Evolutionary conservation across 345 rosid genomes (phyloP), one percentile per base, ranked within the genome.

Genomic region (Hirschfeldia incana): DNA sequence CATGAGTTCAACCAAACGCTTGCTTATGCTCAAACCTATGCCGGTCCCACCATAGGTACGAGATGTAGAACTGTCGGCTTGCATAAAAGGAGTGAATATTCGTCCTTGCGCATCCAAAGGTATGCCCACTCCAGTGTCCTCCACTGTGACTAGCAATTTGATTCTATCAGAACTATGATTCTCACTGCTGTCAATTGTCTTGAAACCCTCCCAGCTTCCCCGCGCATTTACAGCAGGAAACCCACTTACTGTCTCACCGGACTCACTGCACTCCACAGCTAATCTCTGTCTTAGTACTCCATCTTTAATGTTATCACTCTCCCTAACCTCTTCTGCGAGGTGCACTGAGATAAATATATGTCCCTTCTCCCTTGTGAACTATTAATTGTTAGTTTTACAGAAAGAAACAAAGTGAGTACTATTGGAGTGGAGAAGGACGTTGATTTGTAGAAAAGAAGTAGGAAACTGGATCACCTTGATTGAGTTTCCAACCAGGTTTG

Each of bases 21-120:
- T 89, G 88, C 98, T 90, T 60, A 94, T 91, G 83, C 98, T 94
- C 80, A 94, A 81, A 63, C 98, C 98, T 67, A 94, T 94, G 69
- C 98, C 98, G 15, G 98, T 94, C 17, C 98, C 98, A 73, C 98
- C 98, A 84, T 94, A 87, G 10, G 91, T 91, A 44, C 98, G 89
- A 6, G 98, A 94, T 37, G 98, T 94, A 65, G 98, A 94, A 76
- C 98, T 94, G 73, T 94, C 98, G 7, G 97, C 98, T 83, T 94
- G 98, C 91, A 94, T 86, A 76, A 94, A 94, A 66, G 98, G 98
- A 4, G 96, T 92, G 87, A 94, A 94, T 73, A 94, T 92, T 5
- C 87, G 85, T 72, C 75, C 78, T 74, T 94, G 97, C 66, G 94
- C 97, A 8, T 90, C 97, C 8, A 71, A 32, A 65, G 90, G 92